These are phyloP conservation scores for Wallacemonas sp. DNA, from an alignment of 208 protist species.

Conservation along the genomic window DNA sequence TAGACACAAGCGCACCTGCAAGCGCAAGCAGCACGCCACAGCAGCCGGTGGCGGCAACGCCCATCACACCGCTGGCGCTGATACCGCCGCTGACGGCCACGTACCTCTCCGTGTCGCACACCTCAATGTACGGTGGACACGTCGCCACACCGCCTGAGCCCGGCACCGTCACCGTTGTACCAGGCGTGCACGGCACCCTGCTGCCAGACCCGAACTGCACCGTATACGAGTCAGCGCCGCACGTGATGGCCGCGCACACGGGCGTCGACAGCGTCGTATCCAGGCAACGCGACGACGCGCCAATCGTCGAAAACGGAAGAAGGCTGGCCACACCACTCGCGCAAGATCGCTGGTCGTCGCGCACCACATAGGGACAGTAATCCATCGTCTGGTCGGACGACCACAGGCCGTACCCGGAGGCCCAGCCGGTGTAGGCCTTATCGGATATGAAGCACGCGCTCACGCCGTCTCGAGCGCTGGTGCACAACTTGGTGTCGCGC, in stretches of 20 bases:
- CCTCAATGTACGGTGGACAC: slow-evolving; percentile 39
- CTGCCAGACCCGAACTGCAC: slow-evolving; percentile 16
- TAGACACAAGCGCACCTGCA: too few relatives aligned
- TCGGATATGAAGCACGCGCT: slow-evolving; percentile 25
- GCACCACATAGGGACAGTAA: slow-evolving; percentile 39
- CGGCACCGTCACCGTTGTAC: slow-evolving; percentile 3
- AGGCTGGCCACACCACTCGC: not conserved
- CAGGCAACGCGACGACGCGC: slow-evolving; percentile 18
- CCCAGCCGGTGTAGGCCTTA: slow-evolving; percentile 1
- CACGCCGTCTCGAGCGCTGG: slow-evolving; percentile 20
- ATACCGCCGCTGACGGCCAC: too few relatives aligned
- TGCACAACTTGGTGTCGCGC: slow-evolving; percentile 18
- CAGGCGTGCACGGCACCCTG: slow-evolving; percentile 7
- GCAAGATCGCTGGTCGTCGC: slow-evolving; percentile 23
- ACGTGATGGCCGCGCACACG: slow-evolving; percentile 27
- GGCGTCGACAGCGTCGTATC: not conserved
- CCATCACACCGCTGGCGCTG: too few relatives aligned
- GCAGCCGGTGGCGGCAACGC: too few relatives aligned
- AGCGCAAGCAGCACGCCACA: too few relatives aligned
- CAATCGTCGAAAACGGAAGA: slow-evolving; percentile 22
- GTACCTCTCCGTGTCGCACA: too few relatives aligned
- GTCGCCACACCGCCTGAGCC: slow-evolving; percentile 22
- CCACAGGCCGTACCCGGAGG: slow-evolving; percentile 48
- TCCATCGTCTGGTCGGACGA: slow-evolving; percentile 28
- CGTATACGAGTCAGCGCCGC: slow-evolving; percentile 12